Base-by-base conservation (phyloP, 108 stramenopile genomes). In the Discostella pseudostelligera region DNA sequence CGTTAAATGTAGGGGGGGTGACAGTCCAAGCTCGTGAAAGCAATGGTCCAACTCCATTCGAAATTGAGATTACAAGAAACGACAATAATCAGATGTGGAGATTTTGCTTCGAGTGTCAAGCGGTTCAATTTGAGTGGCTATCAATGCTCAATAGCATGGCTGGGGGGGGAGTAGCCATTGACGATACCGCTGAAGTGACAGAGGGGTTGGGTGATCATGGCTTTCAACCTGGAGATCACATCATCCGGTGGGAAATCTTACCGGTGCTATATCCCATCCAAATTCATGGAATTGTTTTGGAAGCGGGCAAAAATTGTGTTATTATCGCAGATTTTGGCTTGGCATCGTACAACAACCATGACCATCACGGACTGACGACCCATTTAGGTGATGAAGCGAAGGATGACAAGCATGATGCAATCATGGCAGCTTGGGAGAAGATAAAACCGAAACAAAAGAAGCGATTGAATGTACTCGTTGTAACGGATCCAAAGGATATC, bases 211-310 rank as follows among this genome's bases (percentile, higher is more conserved):
- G 53, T 8, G 57, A 78, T 19, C 83, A 84, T 61, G 80, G 80
- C 12, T 72, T 84, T 42, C 39, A 66, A 58, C 60, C 83, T 11
- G 80, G 79, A 22, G 83, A 84, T 59, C 83, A 84, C 39, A 81
- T 84, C 10, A 67, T 73, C 20, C 72, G 83, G 55, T 84, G 83
- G 83, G 80, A 81, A 37, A 74, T 81, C 67, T 63, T 84, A 9
- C 80, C 78, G 0, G 62, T 84, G 14, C 56, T 80, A 22, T 80
- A 80, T 29, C 79, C 79, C 13, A 80, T 80, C 35, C 79, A 80
- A 65, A 80, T 80, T 21, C 79, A 80, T 29, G 79, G 79, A 5
- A 80, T 80, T 16, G 79, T 80, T 20, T 39, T 80, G 11, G 74
- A 79, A 58, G 72, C 62, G 0, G 72, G 72, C 8, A 69, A 69